phyloP scores from a whole-genome alignment of 1,139 yeast genomes.

The Saccharomyces hybrid region DNA sequence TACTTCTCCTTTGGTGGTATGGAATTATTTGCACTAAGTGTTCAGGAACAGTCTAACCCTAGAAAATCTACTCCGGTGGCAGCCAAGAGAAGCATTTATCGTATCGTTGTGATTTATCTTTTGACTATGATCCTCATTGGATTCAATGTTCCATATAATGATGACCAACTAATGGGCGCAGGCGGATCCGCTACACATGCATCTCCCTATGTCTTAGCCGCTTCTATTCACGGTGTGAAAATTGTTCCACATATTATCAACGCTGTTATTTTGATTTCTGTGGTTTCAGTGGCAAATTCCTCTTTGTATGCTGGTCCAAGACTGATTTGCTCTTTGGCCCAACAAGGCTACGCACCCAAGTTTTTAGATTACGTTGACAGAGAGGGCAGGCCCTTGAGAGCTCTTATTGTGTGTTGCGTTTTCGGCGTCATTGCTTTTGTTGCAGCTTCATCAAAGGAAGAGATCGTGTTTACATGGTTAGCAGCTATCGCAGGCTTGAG shows the following conservation, averaged over 20 bases:
- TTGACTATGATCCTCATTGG: constrained; percentile 54
- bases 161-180: constrained; percentile 41
- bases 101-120: constrained; percentile 54
- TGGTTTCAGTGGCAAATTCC: constrained; percentile 43
- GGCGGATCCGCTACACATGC: constrained; percentile 38
- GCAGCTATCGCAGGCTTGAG: constrained; percentile 78
- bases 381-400: constrained; percentile 54
- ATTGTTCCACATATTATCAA: constrained; percentile 48
- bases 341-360: constrained; percentile 54
- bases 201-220: constrained; percentile 69
- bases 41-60: constrained; percentile 79
- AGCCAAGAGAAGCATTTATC: constrained; percentile 56
- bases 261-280: constrained; percentile 43
- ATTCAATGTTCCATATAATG: constrained; percentile 52
- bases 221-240: constrained; percentile 52
- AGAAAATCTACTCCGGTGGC: constrained; percentile 63
- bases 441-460: constrained; percentile 52
- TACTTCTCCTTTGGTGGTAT: constrained; percentile 82
- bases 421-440: constrained; percentile 47
- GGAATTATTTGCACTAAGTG: constrained; percentile 74
- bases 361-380: constrained; percentile 45
- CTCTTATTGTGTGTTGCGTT: constrained; percentile 38
- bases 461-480: constrained; percentile 69
- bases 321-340: constrained; percentile 51
- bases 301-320: constrained; percentile 55